Evolutionary conservation across 2,329 filamentous ascomycete genomes (phyloP).

Genomic region (Purpureocillium lavendulum): DNA sequence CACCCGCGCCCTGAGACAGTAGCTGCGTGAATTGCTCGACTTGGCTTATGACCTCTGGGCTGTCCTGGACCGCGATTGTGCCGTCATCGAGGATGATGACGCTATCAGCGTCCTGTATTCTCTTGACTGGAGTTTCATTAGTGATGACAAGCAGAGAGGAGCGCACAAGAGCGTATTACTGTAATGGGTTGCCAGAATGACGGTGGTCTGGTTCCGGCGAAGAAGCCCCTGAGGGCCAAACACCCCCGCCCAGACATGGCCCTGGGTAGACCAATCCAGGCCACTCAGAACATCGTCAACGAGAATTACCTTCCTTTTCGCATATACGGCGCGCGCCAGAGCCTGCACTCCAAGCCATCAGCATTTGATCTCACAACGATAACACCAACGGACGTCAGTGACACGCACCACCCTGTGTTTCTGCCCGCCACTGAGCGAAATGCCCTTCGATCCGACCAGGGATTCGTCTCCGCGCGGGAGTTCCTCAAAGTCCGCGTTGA

Average conservation of each 20-base stretch:
- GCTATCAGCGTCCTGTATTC: neutral
- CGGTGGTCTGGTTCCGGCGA: neutral
- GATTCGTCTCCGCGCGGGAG: slow-evolving; percentile 11
- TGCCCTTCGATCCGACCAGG: slow-evolving; percentile 28
- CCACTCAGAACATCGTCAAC: neutral
- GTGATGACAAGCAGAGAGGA: neutral
- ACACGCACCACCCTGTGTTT: no score
- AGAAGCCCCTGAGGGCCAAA: neutral
- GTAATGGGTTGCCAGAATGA: neutral
- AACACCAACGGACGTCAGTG: no score
- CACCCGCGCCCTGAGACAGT: neutral
- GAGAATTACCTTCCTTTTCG: neutral
- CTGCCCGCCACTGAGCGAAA: neutral
- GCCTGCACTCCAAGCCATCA: neutral
- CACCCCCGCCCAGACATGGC: neutral
- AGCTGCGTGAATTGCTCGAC: neutral
- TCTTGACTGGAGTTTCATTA: neutral
- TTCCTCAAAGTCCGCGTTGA: neutral
- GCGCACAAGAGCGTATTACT: no score
- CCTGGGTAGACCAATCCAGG: neutral
- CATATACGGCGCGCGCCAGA: neutral
- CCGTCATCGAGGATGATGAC: neutral
- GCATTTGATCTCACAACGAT: no score
- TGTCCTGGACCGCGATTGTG: neutral
- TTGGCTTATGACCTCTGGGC: no score